Evolutionary conservation across 805 yeast species (phyloP).

Genomic region (Lachancea sp.): DNA sequence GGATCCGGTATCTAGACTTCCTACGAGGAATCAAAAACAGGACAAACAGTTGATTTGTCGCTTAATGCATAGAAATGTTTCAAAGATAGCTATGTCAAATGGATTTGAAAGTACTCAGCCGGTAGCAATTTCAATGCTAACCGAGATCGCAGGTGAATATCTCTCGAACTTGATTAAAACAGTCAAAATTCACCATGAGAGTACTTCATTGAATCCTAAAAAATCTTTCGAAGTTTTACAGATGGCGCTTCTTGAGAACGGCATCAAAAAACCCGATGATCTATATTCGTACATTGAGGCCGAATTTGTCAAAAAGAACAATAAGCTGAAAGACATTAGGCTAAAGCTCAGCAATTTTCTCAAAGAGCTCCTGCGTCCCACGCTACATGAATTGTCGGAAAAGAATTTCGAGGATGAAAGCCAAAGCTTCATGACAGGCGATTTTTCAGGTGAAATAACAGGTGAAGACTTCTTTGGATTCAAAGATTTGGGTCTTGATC

Average conservation of each 20-base stretch:
- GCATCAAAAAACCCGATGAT: conserved; percentile 72
- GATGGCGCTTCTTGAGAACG: conserved; percentile 73
- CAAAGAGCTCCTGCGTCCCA: conserved; percentile 78
- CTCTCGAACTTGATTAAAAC: conserved; percentile 67
- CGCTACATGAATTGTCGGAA: conserved; percentile 64
- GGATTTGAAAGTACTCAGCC: conserved; percentile 86
- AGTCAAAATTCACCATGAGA: conserved; percentile 64
- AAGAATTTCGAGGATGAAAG: conserved; percentile 80
- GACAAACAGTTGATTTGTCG: conserved; percentile 56
- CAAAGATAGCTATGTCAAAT: conserved; percentile 80
- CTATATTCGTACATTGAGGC: conserved; percentile 70
- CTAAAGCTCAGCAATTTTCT: conserved; percentile 61
- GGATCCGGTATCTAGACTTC: conserved; percentile 74
- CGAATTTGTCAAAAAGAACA: conserved; percentile 59
- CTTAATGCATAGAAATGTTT: conserved; percentile 60
- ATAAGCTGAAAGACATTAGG: conserved; percentile 63
- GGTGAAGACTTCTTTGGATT: conserved; percentile 99
- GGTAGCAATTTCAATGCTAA: conserved; percentile 66
- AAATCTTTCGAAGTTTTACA: conserved; percentile 42
- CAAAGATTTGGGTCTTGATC: conserved; percentile 86
- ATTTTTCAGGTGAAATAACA: conserved; percentile 74
- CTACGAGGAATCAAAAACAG: conserved; percentile 54
- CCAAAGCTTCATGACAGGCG: conserved; percentile 92
- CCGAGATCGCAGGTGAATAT: conserved; percentile 80
- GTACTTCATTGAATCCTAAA: conserved; percentile 36